A percentile compares a stretch with the other conserved stretches of the same genome.
These are phyloP conservation scores for Coffea eugenioides DNA, from an alignment of 257 asterid genomes.

Conservation along the genomic window DNA sequence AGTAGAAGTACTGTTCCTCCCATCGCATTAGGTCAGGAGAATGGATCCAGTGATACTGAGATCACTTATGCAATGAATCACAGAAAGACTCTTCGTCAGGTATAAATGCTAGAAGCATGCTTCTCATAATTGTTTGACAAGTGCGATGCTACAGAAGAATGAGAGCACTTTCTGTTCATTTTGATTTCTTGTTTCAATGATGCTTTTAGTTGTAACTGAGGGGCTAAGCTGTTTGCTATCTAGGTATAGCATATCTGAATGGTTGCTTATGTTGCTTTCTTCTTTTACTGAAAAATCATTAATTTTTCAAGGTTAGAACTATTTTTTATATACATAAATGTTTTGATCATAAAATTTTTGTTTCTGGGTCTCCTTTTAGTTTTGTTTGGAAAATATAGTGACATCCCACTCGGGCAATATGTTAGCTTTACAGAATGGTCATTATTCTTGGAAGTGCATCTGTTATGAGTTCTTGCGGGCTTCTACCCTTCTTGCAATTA, in stretches of 20 bases:
- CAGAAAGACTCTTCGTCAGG: slow-evolving; percentile 86
- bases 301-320: not conserved
- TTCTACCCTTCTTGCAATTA: not conserved
- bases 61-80: slow-evolving; percentile 51
- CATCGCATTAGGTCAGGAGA: slow-evolving; percentile 53
- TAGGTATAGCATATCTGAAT: not conserved
- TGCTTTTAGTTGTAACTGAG: not conserved
- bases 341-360: too few relatives aligned
- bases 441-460: not conserved
- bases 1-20: slow-evolving; percentile 71
- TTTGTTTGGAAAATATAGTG: not conserved
- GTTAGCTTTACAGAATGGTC: not conserved
- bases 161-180: not conserved
- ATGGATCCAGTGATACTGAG: slow-evolving; percentile 50
- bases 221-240: not conserved
- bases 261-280: not conserved
- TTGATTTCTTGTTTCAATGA: not conserved
- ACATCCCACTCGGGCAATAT: not conserved
- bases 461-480: not conserved
- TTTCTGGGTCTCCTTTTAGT: not conserved
- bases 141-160: not conserved
- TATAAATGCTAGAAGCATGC: slow-evolving; percentile 24
- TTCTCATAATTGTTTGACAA: slow-evolving; percentile 9
- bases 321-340: not conserved
- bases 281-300: not conserved